Conservation (phyloP, 352 stramenopile genomes). For the Nothophytophthora sp. region DNA sequence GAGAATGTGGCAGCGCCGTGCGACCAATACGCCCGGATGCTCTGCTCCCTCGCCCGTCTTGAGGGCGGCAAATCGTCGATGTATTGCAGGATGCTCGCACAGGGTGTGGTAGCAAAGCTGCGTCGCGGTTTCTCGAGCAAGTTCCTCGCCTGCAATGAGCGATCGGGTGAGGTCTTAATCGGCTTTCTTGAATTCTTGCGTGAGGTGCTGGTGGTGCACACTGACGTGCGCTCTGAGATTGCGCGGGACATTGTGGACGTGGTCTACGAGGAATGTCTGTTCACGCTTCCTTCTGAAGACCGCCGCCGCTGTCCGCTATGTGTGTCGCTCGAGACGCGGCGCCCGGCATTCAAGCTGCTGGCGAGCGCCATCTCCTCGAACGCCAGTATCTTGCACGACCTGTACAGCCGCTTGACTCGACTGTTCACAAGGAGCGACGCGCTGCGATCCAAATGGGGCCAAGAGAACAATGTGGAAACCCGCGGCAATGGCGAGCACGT, state of each 20-base stretch:
- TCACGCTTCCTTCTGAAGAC: constrained; percentile 73
- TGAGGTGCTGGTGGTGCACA: constrained; percentile 64
- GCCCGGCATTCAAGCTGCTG: constrained; percentile 80
- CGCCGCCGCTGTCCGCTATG: constrained; percentile 69
- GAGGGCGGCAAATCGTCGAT: constrained; percentile 40
- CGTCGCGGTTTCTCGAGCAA: constrained; percentile 75
- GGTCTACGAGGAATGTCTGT: constrained; percentile 85
- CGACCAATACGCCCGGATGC: constrained; percentile 73
- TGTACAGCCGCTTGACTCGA: constrained; percentile 53
- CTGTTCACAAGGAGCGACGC: constrained; percentile 67
- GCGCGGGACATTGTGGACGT: constrained; percentile 73
- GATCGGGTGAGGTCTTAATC: constrained; percentile 66
- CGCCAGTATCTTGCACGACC: constrained; percentile 55
- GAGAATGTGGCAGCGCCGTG: constrained; percentile 60
- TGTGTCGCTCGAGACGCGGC: constrained; percentile 73
- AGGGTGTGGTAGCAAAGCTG: constrained; percentile 61
- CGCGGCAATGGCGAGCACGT: constrained; percentile 84
- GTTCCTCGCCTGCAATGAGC: constrained; percentile 76
- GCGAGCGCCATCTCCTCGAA: constrained; percentile 78
- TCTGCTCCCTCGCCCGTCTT: constrained; percentile 71
- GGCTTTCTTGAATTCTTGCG: constrained; percentile 79
- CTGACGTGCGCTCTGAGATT: constrained; percentile 50
- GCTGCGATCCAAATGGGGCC: constrained; percentile 76
- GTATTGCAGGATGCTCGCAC: constrained; percentile 55
- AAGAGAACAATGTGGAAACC: constrained; percentile 84